Evolutionary conservation across 305 asterid species (phyloP), one percentile per base, ranked within the genome.

Genomic region (Fraxinus nigra): DNA sequence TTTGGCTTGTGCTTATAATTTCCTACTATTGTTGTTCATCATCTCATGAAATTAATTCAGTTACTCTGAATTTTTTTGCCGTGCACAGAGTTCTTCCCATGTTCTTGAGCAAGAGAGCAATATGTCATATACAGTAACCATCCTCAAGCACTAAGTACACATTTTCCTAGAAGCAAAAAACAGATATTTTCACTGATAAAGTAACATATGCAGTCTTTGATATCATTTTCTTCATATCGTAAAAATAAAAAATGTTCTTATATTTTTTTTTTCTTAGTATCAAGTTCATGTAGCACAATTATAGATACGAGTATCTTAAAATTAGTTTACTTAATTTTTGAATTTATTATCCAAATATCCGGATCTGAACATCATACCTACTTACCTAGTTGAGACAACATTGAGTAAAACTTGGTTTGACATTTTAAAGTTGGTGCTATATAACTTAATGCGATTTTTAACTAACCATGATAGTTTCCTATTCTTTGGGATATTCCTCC

Each of bases 21-120:
- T 20, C 56, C 20, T 69, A 24, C 40, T 4, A 70, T 28, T 73
- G 35, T 65, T 38, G 76, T 76, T 69, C n/a, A 77, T 20, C 78
- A 22, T 80, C 82, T 81, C 30, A 78, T 30, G 51, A 48, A 75
- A 70, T 22, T 56, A 28, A 3, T 14, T 37, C 20, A 81, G 61
- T 46, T 72, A 7, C 34, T 76, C 72, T 75, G 72, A 40, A 40
- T 2, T 59, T 33, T 61, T 43, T 20, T 81, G 26, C 48, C 8
- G 20, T 79, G 40, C 40, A 32, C 14, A 26, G 18, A 28, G 46
- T 46, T 51, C 26, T 20, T 51, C 37, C 73, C 26, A 14, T 30
- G 70, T 78, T 63, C 78, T 16, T 34, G 61, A 65, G 32, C 22
- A 10, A 75, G 67, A 77, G 40, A 63, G 11, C 26, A 38, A 78